Base-by-base conservation (phyloP, 371 early-diverging fungal species). In the Mortierella sp. region DNA sequence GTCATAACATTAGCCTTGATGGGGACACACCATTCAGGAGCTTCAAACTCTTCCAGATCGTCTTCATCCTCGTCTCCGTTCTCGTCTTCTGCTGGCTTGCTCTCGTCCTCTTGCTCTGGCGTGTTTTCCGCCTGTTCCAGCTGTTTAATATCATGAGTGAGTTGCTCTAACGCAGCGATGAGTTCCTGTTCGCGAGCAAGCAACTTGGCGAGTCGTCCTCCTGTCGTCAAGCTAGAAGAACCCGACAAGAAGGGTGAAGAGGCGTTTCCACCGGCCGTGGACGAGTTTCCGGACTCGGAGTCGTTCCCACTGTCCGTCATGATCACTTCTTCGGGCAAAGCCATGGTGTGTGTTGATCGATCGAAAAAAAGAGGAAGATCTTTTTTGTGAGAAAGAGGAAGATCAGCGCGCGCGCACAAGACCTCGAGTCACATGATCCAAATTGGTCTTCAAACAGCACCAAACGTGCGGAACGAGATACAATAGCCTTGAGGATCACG, bases 11-110 rank as follows among this genome's bases (percentile, higher is more conserved):
- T 94, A 46, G 96, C 94, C 72, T 95, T 94, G 67, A 95, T 95
- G 24, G 96, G 95, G 24, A 96, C 88, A 79, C 95, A 95, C 93
- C 94, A 95, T 70, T 93, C 87, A 4, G 96, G 96, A n/a, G 95
- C 94, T 67, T 91, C 89, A 78, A 93, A 94, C 62, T 94, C 94
- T 71, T 92, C 92, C 81, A 91, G 73, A 64, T 92, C 92, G 71
- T 81, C 52, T 5, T 59, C 79, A n/a, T 64, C 61, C 41, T 76
- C 76, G 1, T 69, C 66, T 10, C 39, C 62, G 1, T 50, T 52
- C 4, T 58, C 65, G 0, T 59, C 69, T 18, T 50, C 74, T 49
- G 23, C 24, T 4, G 49, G 3, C 26, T 49, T 49, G 2, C 23
- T 43, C 2, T 43, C 55, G n/a, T 43, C 27, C 16, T 43, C 46